Base-by-base conservation (phyloP, 2,329 filamentous ascomycete species). In the Penicillium sp. region DNA sequence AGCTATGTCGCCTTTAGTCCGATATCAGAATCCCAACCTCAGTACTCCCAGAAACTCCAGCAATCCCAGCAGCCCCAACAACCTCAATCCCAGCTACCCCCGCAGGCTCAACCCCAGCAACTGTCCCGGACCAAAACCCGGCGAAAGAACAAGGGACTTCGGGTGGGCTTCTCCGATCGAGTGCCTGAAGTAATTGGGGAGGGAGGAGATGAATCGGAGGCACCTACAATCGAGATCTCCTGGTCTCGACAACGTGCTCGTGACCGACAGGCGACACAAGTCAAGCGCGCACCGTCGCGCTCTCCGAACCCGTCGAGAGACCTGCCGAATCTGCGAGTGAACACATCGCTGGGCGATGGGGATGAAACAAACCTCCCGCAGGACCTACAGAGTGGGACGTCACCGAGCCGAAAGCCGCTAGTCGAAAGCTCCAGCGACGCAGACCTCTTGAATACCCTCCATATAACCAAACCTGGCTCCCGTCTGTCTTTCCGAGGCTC, bases 151-250 rank as follows among this genome's bases (percentile, higher is more conserved):
- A 90, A 91, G 73, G 89, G 89, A 10, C 78, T 95, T 60, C 79
- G 79, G 4, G 93, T 97, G 35, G 85, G 82, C 55, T 97, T 97
- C 68, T 84, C 83, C 52, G 86, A 90, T 64, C 83, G 82, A 10
- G 81, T 83, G 54, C 92, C 93, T 7, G 89, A 92, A 47, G 76
- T 96, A 60, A 97, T 98, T 69, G 93, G 93, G 47, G 88, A 93
- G 74, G 93, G 93, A 57, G 93, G 93, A 33, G 93, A 97, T 69
- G 92, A 96, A 73, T 88, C 89, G 54, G 87, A 90, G 53, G 78
- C 83, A 9, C 90, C 90, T 1, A 84, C 87, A 1, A 79, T 86
- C 21, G 89, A 95, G 69, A 88, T 96, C 54, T 87, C 86, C 5
- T 82, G 80, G 70, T 79, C 59, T 69, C 71, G 65, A 70, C 70